Percentiles rank a stretch among this genome's conserved stretches.
These are phyloP conservation scores for Fistulifera solaris DNA, from an alignment of 108 stramenopile species.

Conservation along the genomic window DNA sequence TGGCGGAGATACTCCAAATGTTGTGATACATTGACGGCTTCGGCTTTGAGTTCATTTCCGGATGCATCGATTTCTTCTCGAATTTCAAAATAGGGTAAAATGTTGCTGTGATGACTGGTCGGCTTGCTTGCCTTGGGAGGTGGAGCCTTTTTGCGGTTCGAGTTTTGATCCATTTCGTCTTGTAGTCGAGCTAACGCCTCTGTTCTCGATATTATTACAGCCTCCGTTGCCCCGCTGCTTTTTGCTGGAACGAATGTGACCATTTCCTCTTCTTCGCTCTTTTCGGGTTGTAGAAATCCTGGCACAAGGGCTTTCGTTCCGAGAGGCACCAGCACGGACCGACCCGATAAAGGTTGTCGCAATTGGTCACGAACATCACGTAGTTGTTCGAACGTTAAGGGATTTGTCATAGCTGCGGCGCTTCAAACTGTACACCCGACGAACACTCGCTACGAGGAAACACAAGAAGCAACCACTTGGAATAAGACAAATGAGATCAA, in stretches of 20 bases:
- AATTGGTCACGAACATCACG: conserved; percentile 5
- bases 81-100: conserved; percentile 31
- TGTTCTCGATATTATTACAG: conserved; percentile 3
- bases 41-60: conserved; percentile 23
- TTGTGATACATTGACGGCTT: conserved; percentile 32
- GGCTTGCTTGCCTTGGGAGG: conserved; percentile 3
- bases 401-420: too few relatives aligned
- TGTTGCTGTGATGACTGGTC: not conserved
- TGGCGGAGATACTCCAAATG: conserved; percentile 23
- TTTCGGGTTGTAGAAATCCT: conserved; percentile 23
- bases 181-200: not conserved
- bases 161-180: not conserved
- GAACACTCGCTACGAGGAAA: too few relatives aligned
- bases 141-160: not conserved
- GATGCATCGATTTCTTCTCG: conserved; percentile 35
- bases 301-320: conserved; percentile 25
- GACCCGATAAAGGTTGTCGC: conserved; percentile 10
- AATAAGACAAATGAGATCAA: too few relatives aligned
- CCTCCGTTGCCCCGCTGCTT: not conserved
- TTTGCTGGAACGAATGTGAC: conserved; percentile 3
- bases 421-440: too few relatives aligned
- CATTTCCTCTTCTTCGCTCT: conserved; percentile 1
- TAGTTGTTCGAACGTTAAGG: conserved; percentile 8
- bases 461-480: too few relatives aligned
- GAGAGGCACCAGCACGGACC: conserved; percentile 28